These are phyloP conservation scores for Astraeus odoratus DNA, from an alignment of 768 basidiomycete species.

Conservation along the genomic window DNA sequence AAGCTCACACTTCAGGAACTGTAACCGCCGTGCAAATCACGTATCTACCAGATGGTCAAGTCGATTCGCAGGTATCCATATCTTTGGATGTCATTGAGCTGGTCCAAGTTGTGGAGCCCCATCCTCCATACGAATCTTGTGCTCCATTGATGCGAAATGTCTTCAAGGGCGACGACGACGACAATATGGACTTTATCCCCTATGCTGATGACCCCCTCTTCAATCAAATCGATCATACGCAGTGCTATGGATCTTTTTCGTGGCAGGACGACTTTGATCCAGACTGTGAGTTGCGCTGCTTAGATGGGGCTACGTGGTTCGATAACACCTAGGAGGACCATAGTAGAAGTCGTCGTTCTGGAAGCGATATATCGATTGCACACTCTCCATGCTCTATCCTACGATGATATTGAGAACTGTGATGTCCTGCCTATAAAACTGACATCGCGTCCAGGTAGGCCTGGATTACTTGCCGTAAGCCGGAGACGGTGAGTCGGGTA, in stretches of 20 bases:
- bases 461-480: slow-evolving; percentile 20
- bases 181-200: slow-evolving; percentile 53
- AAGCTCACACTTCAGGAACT: not conserved
- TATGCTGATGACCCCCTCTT: slow-evolving; percentile 57
- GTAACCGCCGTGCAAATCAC: slow-evolving; percentile 6
- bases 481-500: slow-evolving; percentile 16
- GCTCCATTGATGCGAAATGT: slow-evolving; percentile 42
- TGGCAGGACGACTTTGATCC: slow-evolving; percentile 44
- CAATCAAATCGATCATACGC: slow-evolving; percentile 30
- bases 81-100: slow-evolving; percentile 12
- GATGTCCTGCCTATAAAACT: slow-evolving; percentile 37
- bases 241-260: slow-evolving; percentile 37
- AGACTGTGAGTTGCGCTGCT: slow-evolving; percentile 30
- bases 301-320: slow-evolving; percentile 8
- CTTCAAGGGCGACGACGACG: slow-evolving; percentile 51
- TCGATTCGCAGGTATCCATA: slow-evolving; percentile 6
- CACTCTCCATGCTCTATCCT: slow-evolving; percentile 29
- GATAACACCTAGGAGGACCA: slow-evolving; percentile 12
- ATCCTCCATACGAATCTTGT: slow-evolving; percentile 50
- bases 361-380: slow-evolving; percentile 43
- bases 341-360: slow-evolving; percentile 45
- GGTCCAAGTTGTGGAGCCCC: slow-evolving; percentile 14
- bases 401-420: slow-evolving; percentile 43
- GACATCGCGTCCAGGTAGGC: slow-evolving; percentile 17
- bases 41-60: slow-evolving; percentile 13